phyloP scores from a whole-genome alignment of 805 yeast species.

The Yamadazyma akitaensis region DNA sequence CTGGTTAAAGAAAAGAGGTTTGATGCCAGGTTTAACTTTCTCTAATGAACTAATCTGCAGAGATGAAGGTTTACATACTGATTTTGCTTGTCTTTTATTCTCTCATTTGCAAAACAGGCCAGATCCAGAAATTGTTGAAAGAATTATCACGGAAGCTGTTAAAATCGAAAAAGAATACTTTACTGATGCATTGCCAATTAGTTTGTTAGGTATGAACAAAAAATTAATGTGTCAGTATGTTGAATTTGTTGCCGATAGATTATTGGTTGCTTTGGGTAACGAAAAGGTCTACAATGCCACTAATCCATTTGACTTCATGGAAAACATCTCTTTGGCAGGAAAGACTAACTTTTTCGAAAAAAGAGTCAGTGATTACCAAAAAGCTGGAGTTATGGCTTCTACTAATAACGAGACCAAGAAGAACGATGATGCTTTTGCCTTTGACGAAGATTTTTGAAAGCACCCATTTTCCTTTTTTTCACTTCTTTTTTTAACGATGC shows the following conservation, averaged over 20 bases:
- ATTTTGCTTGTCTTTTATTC: slow-evolving; percentile 93
- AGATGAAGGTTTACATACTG: slow-evolving; percentile 98
- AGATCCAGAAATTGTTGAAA: slow-evolving; percentile 69
- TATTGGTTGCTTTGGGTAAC: slow-evolving; percentile 87
- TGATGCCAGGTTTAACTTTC: slow-evolving; percentile 98
- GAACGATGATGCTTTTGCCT: slow-evolving; percentile 59
- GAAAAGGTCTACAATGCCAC: slow-evolving; percentile 80
- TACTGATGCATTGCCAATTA: slow-evolving; percentile 91
- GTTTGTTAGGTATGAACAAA: slow-evolving; percentile 92
- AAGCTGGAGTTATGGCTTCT: slow-evolving; percentile 95
- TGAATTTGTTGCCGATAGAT: slow-evolving; percentile 95
- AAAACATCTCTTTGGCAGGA: slow-evolving; percentile 96
- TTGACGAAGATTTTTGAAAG: slow-evolving; percentile 87
- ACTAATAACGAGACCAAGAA: slow-evolving; percentile 49
- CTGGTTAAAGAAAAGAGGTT: slow-evolving; percentile 98
- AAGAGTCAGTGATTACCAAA: slow-evolving; percentile 98
- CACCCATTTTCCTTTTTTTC: neutral
- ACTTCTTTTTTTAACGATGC: slow-evolving; percentile 5
- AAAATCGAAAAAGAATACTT: slow-evolving; percentile 90
- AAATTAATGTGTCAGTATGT: slow-evolving; percentile 96
- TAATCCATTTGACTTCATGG: slow-evolving; percentile 98
- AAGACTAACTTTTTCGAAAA: slow-evolving; percentile 98
- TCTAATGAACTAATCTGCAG: slow-evolving; percentile 96
- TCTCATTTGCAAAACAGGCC: slow-evolving; percentile 93
- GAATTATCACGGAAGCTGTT: slow-evolving; percentile 92